These are phyloP conservation scores for Candolleomyces aberdarensis DNA, from an alignment of 768 basidiomycete genomes.

Conservation along the genomic window DNA sequence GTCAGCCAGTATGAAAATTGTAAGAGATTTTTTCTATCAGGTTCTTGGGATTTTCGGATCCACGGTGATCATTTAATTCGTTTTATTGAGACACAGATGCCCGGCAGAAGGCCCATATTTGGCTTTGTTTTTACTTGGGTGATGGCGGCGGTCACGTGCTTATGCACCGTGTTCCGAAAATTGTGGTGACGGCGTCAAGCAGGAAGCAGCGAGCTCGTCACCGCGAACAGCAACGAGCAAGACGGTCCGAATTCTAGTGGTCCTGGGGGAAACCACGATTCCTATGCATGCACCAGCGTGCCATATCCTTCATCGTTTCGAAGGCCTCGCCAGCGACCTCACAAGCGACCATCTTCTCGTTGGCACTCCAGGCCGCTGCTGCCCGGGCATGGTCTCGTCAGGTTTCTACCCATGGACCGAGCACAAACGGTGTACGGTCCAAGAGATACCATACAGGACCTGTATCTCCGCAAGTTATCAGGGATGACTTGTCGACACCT, in stretches of 20 bases:
- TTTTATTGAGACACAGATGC: neutral
- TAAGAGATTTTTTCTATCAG: too few species aligned
- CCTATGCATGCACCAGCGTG: slow-evolving; percentile 52
- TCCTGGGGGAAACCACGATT: slow-evolving; percentile 6
- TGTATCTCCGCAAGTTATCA: neutral
- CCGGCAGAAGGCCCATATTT: neutral
- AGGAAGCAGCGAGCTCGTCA: neutral
- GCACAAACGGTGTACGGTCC: neutral
- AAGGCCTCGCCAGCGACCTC: slow-evolving; percentile 16
- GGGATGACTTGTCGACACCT: neutral
- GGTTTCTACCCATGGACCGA: slow-evolving; percentile 9
- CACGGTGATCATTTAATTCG: too few species aligned
- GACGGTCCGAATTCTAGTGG: neutral
- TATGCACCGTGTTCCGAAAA: neutral
- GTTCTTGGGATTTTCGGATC: too few species aligned
- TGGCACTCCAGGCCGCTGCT: slow-evolving; percentile 46
- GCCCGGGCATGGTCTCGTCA: slow-evolving; percentile 44
- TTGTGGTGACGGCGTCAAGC: neutral
- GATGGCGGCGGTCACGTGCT: slow-evolving; percentile 4
- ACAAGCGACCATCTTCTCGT: slow-evolving; percentile 29
- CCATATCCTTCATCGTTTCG: slow-evolving; percentile 31
- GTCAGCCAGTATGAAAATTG: too few species aligned
- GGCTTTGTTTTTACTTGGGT: neutral
- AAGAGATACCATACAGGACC: neutral
- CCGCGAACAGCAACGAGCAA: neutral